Conservation (phyloP, 768 basidiomycete genomes). For the Coprinopsis sp. region DNA sequence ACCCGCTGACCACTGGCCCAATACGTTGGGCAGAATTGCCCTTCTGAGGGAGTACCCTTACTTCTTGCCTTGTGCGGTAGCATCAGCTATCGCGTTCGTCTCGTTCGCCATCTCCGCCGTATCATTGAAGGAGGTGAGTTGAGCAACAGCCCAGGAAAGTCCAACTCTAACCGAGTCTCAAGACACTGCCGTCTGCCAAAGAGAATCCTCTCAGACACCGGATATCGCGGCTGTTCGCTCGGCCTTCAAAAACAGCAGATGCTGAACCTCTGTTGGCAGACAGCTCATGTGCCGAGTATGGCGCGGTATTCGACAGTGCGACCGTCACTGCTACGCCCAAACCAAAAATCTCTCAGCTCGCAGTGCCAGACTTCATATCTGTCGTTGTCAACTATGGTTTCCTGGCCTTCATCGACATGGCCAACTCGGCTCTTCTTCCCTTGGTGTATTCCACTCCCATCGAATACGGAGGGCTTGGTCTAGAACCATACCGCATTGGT, state of each 20-base stretch:
- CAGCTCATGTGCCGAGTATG: constrained; percentile 10
- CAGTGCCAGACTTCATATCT: constrained; percentile 13
- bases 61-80: constrained; percentile 43
- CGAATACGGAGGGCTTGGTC: constrained; percentile 58
- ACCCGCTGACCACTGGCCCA: constrained; percentile 57
- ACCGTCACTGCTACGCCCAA: background rate
- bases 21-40: constrained; percentile 42
- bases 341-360: constrained; percentile 1
- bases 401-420: constrained; percentile 36
- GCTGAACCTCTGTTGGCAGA: constrained; percentile 5
- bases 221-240: background rate
- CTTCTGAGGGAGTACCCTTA: constrained; percentile 38
- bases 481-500: constrained; percentile 60
- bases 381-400: constrained; percentile 29
- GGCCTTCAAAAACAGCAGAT: constrained; percentile 1
- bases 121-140: constrained; percentile 43
- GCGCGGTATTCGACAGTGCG: constrained; percentile 2
- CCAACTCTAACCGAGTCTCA: background rate
- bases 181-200: constrained; percentile 31
- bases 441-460: constrained; percentile 55
- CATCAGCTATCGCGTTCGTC: constrained; percentile 30
- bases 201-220: background rate
- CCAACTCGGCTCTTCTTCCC: constrained; percentile 32
- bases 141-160: too few species aligned
- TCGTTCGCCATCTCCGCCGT: constrained; percentile 30